phyloP scores from a whole-genome alignment of 148 eudicot species.

The Silene uniflora region DNA sequence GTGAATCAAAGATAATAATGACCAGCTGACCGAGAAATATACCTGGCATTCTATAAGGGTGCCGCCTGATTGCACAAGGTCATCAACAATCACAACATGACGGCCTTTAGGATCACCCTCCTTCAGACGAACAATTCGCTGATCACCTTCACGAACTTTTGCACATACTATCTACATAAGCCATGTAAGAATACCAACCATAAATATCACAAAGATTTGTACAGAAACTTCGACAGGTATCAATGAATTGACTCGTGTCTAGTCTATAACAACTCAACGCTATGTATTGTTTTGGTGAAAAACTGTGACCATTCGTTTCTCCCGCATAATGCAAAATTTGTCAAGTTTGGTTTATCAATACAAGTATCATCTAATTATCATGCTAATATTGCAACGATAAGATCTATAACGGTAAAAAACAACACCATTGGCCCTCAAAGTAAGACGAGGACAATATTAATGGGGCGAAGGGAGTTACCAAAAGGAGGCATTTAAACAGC shows the following conservation, averaged over 20 bases:
- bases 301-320: too few species aligned
- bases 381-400: too few species aligned
- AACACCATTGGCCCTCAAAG: background rate
- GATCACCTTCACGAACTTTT: slow-evolving; percentile 97
- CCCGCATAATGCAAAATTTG: background rate
- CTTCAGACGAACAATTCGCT: slow-evolving; percentile 82
- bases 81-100: slow-evolving; percentile 98
- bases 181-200: background rate
- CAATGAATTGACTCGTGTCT: too few species aligned
- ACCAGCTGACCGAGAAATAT: slow-evolving; percentile 1
- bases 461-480: too few species aligned
- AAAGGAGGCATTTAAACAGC: too few species aligned
- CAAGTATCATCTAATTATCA: background rate
- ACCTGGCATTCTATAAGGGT: slow-evolving; percentile 97
- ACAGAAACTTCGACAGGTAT: too few species aligned
- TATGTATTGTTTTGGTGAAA: too few species aligned
- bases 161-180: slow-evolving; percentile 67
- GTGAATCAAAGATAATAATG: too few species aligned
- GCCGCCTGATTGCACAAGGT: slow-evolving; percentile 97
- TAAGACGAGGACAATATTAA: too few species aligned
- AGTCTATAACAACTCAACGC: too few species aligned
- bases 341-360: background rate
- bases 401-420: too few species aligned
- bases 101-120: slow-evolving; percentile 97
- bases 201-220: too few species aligned